phyloP scores from a whole-genome alignment of 768 basidiomycete species.

The Naganishia kalamii region DNA sequence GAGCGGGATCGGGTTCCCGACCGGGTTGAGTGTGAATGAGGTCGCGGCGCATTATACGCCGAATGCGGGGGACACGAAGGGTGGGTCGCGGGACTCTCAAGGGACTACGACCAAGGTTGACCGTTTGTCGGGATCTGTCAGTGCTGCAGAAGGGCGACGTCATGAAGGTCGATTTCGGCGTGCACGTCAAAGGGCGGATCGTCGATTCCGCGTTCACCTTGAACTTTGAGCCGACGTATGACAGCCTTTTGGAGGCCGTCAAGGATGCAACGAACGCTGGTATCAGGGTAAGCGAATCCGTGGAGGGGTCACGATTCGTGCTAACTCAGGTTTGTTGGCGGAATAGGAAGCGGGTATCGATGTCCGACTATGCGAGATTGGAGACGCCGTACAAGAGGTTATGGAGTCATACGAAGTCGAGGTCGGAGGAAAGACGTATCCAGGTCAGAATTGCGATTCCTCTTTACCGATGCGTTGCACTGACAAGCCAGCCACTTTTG shows the following conservation, averaged over 20 bases:
- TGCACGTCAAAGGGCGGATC: conserved; percentile 94
- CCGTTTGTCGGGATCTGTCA: too few species aligned
- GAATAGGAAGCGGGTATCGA: conserved; percentile 93
- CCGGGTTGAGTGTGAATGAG: conserved; percentile 85
- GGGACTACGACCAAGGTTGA: conserved; percentile 21
- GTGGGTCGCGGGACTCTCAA: neutral
- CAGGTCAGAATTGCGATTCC: conserved; percentile 52
- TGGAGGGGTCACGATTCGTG: too few species aligned
- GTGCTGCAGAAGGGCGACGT: conserved; percentile 79
- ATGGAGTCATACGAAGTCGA: conserved; percentile 99
- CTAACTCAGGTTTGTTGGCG: neutral
- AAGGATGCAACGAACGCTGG: conserved; percentile 92
- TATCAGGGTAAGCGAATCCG: conserved; percentile 58
- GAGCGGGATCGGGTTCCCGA: conserved; percentile 85
- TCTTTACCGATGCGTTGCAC: neutral
- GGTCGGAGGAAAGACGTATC: conserved; percentile 72
- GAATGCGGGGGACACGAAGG: conserved; percentile 72
- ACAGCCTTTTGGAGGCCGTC: conserved; percentile 81
- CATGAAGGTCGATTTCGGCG: conserved; percentile 93
- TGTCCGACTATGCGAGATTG: conserved; percentile 84
- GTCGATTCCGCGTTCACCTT: conserved; percentile 93
- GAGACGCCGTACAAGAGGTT: conserved; percentile 86
- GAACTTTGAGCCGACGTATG: conserved; percentile 77
- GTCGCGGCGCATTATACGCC: conserved; percentile 96
- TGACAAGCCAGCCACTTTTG: neutral